Evolutionary conservation across 2,329 filamentous ascomycete genomes (phyloP), one percentile per base, ranked within the genome.

Genomic region (Periconia digitata): DNA sequence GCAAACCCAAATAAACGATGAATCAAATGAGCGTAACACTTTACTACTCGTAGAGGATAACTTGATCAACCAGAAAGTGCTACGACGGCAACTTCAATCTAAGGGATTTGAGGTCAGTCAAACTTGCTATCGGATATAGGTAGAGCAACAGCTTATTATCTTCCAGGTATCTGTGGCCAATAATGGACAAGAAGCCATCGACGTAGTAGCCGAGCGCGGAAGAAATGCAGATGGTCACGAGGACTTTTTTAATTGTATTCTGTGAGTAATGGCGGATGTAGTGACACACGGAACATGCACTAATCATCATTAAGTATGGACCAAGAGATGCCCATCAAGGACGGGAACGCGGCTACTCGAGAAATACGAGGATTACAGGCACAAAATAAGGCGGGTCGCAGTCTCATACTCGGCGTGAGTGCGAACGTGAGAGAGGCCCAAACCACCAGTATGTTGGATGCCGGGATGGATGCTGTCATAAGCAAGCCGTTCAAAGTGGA

Each of bases 21-120:
- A 43, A 3, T 53, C 51, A 3, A 55, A 63, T 17, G 39, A 44
- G 3, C 58, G 57, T 8, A 50, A 54, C 8, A 69, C 63, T 2
- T 47, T 72, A 6, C 65, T 79, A 0, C 59, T 79, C 1, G 76
- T 78, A 0, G 77, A 79, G 50, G 77, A 79, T 50, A 79, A 79
- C 39, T 46, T 71, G 2, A 74, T 79, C 46, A 79, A 79, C 18
- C 68, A 79, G 0, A 75, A 76, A 17, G 76, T 79, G 21, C 55
- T 79, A 22, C 67, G 72, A 13, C 75, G 78, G 56, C 78, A 79
- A 53, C 74, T 77, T 42, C 71, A 74, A 45, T 73, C 74, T 36
- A 66, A 75, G 10, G 67, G 70, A 0, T 66, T 77, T 20, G 67
- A 73, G 15, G 76, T 73, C 24, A 44, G 43, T 16, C 6, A 15